Base-by-base conservation (phyloP, 768 basidiomycete species). In the Termitomyces sp. region DNA sequence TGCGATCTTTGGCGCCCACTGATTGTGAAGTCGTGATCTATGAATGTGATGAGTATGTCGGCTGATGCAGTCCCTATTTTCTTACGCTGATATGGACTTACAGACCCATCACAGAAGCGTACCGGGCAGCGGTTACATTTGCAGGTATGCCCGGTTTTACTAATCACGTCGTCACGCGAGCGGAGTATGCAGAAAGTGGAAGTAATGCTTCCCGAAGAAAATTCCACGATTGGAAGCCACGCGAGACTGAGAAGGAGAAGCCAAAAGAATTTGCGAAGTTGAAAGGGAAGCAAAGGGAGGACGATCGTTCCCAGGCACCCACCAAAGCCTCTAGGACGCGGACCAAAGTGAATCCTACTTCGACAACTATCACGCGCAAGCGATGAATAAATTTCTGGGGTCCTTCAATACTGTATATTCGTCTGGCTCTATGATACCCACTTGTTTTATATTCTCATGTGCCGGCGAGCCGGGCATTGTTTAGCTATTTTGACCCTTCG, bases 151-250 rank as follows among this genome's bases (percentile, higher is more conserved):
- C 84, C 28, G 77, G 78, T 44, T 88, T 90, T 65, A 55, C 76
- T 0, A 73, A 78, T 36, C 75, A 77, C 20, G 80, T 84, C 35
- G 84, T 94, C 63, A 92, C 92, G 4, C 79, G 90, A 48, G 85
- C 84, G 52, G 94, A 98, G 71, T 98, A 96, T 74, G 77, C 84
- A 53, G 95, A 98, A 75, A 82, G 82, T 62, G 95, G 95, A 39
- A 89, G 86, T 65, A 83, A 78, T 61, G 89, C 89, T 59, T 85
- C 85, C 61, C 83, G 92, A 64, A 80, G 88, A 60, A 92, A 90
- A 69, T 92, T 95, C 74, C 78, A 73, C 28, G 83, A 85, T 62
- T 86, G 86, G 87, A 84, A 81, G 67, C 70, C 69, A 38, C 72
- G 70, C 44, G 75, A 74, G 66, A 55, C 68, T 59, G 77, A 76